Percentiles rank a stretch among this genome's conserved stretches.
Conservation (phyloP, 2,329 filamentous ascomycete genomes). For the Colletotrichum simmondsii region DNA sequence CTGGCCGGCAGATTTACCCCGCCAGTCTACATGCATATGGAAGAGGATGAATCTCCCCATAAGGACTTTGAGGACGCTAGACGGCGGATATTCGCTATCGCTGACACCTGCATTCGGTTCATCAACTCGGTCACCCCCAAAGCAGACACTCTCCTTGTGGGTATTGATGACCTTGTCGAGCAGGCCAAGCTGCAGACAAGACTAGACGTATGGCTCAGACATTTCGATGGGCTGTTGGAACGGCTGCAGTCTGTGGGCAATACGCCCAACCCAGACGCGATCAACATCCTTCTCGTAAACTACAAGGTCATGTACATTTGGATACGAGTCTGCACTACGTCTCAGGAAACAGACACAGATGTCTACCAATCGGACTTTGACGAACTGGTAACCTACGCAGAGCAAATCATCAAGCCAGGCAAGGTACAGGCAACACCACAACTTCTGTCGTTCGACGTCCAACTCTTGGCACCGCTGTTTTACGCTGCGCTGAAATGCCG, state of each 20-base stretch:
- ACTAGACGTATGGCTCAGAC: neutral
- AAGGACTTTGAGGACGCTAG: neutral
- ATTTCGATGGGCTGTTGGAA: neutral
- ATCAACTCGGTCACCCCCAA: neutral
- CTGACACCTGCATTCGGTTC: neutral
- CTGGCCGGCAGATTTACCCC: neutral
- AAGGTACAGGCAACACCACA: neutral
- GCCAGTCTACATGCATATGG: neutral
- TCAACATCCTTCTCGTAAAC: neutral
- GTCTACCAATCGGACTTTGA: neutral
- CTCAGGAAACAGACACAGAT: neutral
- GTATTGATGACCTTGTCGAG: neutral
- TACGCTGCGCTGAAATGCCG: neutral
- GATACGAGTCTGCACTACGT: neutral
- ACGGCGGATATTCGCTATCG: neutral
- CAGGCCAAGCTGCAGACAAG: neutral
- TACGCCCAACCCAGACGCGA: neutral
- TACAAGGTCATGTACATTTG: neutral
- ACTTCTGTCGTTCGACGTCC: neutral
- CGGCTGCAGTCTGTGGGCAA: neutral
- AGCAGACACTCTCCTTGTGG: neutral
- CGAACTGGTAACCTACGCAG: neutral
- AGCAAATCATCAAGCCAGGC: neutral
- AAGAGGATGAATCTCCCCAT: neutral
- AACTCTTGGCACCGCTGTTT: neutral